Base-by-base conservation (phyloP, 2,329 filamentous ascomycete genomes). In the Diaporthe ampelina region DNA sequence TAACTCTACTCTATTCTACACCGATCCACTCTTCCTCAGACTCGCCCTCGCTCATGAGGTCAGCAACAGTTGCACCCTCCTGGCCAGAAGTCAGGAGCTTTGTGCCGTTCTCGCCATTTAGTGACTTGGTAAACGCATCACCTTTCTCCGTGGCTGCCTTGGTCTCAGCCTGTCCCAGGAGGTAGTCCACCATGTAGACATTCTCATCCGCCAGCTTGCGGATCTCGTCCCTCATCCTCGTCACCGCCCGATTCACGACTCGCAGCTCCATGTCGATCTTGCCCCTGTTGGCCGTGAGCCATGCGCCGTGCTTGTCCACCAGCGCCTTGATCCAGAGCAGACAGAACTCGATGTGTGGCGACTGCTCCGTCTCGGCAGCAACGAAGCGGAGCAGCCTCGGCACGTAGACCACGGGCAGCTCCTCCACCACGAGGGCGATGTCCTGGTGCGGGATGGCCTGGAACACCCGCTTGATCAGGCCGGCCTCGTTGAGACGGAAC, bases 281-380 rank as follows among this genome's bases (percentile, higher is more conserved):
- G 70, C 90, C 93, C 29, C 93, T 89, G 81, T 96, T 93, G 48
- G 95, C 93, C 74, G 94, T 94, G 79, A 99, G 88, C 88, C 93
- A 96, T 29, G 93, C 89, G 45, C 97, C 97, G 82, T 98, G 96
- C 78, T 91, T 92, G 79, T 94, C 93, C 74, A 98, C 87, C 45
- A 93, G 85, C 1, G 94, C 91, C 82, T 97, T 94, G 80, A 98
- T 94, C 97, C 97, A 99, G 11, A 96, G 86, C 58, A 99, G 86
- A 79, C 97, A 97, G 84, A 98, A 97, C 84, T 99, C 97, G 6
- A 99, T 89, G 86, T 98, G 96, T 1, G 95, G 96, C 2, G 93
- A 95, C 81, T 96, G 92, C 79, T 98, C 96, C 1, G 94, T 94
- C 80, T 97, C 94, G 13, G 93, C 89, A 3, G 95, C 95, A 9